These are phyloP conservation scores for Globisporangium middletonii DNA, from an alignment of 352 stramenopile species.

Conservation along the genomic window DNA sequence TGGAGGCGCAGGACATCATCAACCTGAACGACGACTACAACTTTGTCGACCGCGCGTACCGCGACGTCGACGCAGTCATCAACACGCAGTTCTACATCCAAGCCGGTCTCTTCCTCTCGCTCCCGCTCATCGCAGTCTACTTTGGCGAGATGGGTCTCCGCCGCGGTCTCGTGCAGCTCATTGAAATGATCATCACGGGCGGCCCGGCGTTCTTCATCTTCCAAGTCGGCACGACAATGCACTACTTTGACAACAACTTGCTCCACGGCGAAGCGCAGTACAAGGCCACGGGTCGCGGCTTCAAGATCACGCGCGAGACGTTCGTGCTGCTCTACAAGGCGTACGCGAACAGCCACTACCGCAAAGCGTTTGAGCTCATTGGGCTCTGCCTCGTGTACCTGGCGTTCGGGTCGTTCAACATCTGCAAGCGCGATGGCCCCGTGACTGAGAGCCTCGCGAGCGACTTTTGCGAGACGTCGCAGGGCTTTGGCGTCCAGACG, in stretches of 20 bases:
- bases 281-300: constrained; percentile 70
- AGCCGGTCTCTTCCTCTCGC: constrained; percentile 68
- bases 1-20: constrained; percentile 70
- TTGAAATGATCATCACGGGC: constrained; percentile 72
- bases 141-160: constrained; percentile 73
- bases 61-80: constrained; percentile 55
- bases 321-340: constrained; percentile 72
- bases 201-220: constrained; percentile 77
- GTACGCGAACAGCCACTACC: constrained; percentile 65
- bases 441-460: constrained; percentile 34
- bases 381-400: constrained; percentile 73
- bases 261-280: constrained; percentile 73
- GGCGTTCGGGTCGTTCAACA: constrained; percentile 62
- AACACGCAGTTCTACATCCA: constrained; percentile 88
- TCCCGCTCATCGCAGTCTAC: constrained; percentile 74
- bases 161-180: constrained; percentile 58
- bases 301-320: constrained; percentile 81
- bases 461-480: constrained; percentile 62
- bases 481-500: constrained; percentile 74
- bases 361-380: constrained; percentile 74
- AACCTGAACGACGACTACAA: constrained; percentile 38
- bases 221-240: constrained; percentile 80
- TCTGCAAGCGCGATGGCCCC: constrained; percentile 44
- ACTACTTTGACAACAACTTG: constrained; percentile 82
- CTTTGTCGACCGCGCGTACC: constrained; percentile 60